Evolutionary conservation across 2,329 filamentous ascomycete genomes (phyloP), one percentile per base, ranked within the genome.

Genomic region (Penicillium capsulatum): DNA sequence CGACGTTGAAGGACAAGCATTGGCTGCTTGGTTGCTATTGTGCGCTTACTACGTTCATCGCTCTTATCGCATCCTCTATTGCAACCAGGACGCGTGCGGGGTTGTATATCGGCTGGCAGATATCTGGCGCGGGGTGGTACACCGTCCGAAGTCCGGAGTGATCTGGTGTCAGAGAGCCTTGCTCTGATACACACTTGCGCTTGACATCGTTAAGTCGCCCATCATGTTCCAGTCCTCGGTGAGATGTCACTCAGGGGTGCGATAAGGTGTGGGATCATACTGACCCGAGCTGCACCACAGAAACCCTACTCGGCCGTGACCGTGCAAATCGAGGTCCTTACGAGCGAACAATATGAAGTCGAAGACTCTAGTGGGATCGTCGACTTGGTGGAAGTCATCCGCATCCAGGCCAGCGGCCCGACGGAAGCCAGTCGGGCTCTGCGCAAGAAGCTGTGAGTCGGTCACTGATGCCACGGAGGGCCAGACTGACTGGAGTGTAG

Each of bases 221-320:
- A 55, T 27, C 36, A 67, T 67, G 64, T 67, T 67, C 40, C 56
- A 59, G 24, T 65, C 59, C 24, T 46, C 53, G 31, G 60, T 64
- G 52, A 51, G 26, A 28, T 14, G 11, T 6, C 26, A 4, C 9
- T 27, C 8, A 15, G 15, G 17, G 26, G 17, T n/a, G 17, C 33
- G 44, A 45, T 32, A 47, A 40, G 28, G 32, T 37, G 27, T 28
- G 29, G 43, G 30, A 40, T 20, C 17, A 16, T 33, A 17, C 48
- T 42, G 13, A 48, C 38, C 16, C 36, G 33, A 26, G 13, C 34
- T 8, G 3, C 27, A 38, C 6, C 13, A 1, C 40, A 90, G 71
- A 92, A 92, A 66, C 90, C 91, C 3, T 97, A 89, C 66, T 88
- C 92, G 60, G 89, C 92, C 29, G 83, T 98, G 48, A 95, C 91